Evolutionary conservation across 2,329 filamentous ascomycete genomes (phyloP).

Genomic region (Aspergillus transmontanensis): DNA sequence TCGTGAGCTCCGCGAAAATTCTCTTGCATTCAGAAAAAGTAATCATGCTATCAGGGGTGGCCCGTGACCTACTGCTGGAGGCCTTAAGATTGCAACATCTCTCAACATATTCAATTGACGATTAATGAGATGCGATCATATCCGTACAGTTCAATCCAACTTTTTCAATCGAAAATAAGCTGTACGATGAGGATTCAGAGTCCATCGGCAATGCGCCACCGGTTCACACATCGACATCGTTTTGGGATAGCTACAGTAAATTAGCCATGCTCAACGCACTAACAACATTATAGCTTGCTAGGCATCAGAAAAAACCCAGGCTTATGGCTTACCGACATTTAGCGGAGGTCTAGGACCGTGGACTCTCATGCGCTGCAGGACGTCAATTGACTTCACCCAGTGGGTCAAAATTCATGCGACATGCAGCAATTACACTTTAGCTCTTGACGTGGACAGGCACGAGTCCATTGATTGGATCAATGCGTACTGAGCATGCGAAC

Average conservation of each 20-base stretch:
- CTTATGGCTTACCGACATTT: not conserved
- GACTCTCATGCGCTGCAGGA: too few relatives aligned
- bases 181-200: not conserved
- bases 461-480: not conserved
- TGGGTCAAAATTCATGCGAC: not conserved
- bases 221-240: not conserved
- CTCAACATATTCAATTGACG: not conserved
- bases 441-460: not conserved
- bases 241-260: not conserved
- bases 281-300: not conserved
- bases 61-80: not conserved
- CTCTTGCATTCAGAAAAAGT: not conserved
- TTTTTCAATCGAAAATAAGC: not conserved
- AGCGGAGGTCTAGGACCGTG: not conserved
- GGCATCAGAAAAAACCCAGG: not conserved
- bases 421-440: too few relatives aligned
- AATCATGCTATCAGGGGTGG: not conserved
- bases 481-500: not conserved
- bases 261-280: too few relatives aligned
- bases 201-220: not conserved
- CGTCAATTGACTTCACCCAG: not conserved
- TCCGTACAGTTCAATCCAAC: not conserved
- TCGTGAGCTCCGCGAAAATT: not conserved
- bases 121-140: not conserved
- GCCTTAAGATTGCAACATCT: not conserved